These are phyloP conservation scores for Haplographium delicatum DNA, from an alignment of 495 filamentous ascomycete genomes.

Conservation along the genomic window DNA sequence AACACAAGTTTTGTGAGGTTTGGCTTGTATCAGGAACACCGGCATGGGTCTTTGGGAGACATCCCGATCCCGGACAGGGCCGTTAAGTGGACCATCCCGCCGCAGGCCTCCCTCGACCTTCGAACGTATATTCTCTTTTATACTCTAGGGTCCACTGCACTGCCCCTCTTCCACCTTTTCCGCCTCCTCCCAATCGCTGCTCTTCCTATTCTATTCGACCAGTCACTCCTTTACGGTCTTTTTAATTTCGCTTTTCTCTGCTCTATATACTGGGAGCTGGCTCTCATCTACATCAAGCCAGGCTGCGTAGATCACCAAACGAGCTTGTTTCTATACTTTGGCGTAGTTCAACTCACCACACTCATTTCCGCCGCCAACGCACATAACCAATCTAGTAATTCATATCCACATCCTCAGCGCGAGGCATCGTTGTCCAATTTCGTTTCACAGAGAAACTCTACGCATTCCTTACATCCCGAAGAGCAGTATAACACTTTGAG, in stretches of 20 bases:
- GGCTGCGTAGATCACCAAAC: slow-evolving; percentile 25
- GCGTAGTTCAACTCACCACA: slow-evolving; percentile 27
- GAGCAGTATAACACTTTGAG: slow-evolving; percentile 23
- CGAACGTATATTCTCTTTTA: slow-evolving; percentile 25
- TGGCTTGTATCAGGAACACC: slow-evolving; percentile 28
- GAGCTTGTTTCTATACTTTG: slow-evolving; percentile 28
- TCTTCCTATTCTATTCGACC: slow-evolving; percentile 26
- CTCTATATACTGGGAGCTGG: slow-evolving; percentile 31
- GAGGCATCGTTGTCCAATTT: slow-evolving; percentile 26
- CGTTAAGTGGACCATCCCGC: slow-evolving; percentile 15
- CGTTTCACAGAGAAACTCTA: slow-evolving; percentile 24
- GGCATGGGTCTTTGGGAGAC: slow-evolving; percentile 20
- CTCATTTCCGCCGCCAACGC: slow-evolving; percentile 24
- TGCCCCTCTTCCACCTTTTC: slow-evolving; percentile 26
- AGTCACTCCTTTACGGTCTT: slow-evolving; percentile 28
- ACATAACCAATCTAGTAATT: slow-evolving; percentile 21
- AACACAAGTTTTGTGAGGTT: slow-evolving; percentile 25
- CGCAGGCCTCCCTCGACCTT: slow-evolving; percentile 18
- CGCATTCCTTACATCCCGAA: slow-evolving; percentile 22
- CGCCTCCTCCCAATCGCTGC: slow-evolving; percentile 27
- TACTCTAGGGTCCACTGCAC: slow-evolving; percentile 30
- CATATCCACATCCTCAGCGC: slow-evolving; percentile 25
- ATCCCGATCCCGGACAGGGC: slow-evolving; percentile 23
- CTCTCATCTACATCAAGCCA: slow-evolving; percentile 29
- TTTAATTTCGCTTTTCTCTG: slow-evolving; percentile 24